Conservation (phyloP, 2,329 filamentous ascomycete genomes). For the Davidsoniella australis region DNA sequence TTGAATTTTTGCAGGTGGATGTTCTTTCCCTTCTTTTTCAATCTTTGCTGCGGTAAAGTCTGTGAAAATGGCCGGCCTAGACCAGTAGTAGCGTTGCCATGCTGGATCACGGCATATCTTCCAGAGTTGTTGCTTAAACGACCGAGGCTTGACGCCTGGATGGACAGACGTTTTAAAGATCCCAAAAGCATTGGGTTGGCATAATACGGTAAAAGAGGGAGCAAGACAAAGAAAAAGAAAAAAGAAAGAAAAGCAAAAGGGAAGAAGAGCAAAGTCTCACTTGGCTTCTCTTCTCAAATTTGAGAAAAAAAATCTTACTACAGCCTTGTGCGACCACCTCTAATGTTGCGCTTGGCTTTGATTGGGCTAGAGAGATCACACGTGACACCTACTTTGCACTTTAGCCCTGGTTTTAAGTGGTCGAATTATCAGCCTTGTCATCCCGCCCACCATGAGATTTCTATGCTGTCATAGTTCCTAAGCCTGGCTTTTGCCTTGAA, state of each 20-base stretch:
- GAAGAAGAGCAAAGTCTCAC: neutral
- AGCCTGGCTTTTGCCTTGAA: neutral
- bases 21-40: neutral
- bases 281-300: neutral
- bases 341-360: slow-evolving; percentile 28
- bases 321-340: slow-evolving; percentile 6
- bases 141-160: neutral
- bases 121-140: neutral
- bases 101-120: neutral
- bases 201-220: neutral
- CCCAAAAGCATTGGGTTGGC: slow-evolving; percentile 4
- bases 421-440: slow-evolving; percentile 1
- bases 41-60: neutral
- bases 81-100: neutral
- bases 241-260: too few species aligned
- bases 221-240: neutral
- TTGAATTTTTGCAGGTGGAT: slow-evolving; percentile 4
- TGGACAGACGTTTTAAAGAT: slow-evolving; percentile 2
- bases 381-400: neutral
- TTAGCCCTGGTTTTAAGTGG: neutral
- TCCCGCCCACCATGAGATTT: neutral
- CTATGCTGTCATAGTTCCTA: too few species aligned
- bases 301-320: neutral
- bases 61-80: slow-evolving; percentile 3
- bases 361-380: neutral